Percentiles rank a stretch among this genome's conserved stretches.
These are phyloP conservation scores for Metarhizium album DNA, from an alignment of 2,329 filamentous ascomycete species.

Conservation along the genomic window DNA sequence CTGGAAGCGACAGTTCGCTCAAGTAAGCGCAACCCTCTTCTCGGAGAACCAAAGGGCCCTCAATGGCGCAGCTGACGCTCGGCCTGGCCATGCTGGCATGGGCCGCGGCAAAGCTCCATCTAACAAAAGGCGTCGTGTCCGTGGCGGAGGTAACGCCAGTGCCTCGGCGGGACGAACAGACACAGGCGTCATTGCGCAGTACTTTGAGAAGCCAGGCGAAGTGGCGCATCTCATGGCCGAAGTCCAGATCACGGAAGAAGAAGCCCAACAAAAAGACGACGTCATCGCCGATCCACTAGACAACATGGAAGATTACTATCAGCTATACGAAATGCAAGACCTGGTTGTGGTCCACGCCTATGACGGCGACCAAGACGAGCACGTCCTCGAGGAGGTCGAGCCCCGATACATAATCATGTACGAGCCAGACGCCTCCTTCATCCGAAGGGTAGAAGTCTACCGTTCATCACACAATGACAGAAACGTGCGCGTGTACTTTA, in stretches of 20 bases:
- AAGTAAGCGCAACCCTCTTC: slow-evolving; percentile 70
- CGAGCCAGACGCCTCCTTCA: slow-evolving; percentile 89
- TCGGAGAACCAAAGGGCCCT: slow-evolving; percentile 69
- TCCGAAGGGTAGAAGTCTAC: slow-evolving; percentile 89
- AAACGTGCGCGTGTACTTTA: slow-evolving; percentile 86
- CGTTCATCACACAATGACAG: slow-evolving; percentile 85
- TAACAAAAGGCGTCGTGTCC: slow-evolving; percentile 76
- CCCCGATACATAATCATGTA: slow-evolving; percentile 98
- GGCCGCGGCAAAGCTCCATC: slow-evolving; percentile 54
- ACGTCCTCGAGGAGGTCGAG: slow-evolving; percentile 87
- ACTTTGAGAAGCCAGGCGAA: slow-evolving; percentile 74
- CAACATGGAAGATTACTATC: slow-evolving; percentile 85
- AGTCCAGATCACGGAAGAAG: slow-evolving; percentile 68
- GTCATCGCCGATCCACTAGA: slow-evolving; percentile 68
- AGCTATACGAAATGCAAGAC: slow-evolving; percentile 85
- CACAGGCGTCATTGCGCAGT: slow-evolving; percentile 63
- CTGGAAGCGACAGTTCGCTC: slow-evolving; percentile 85
- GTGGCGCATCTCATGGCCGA: slow-evolving; percentile 75
- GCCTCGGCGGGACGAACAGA: slow-evolving; percentile 51
- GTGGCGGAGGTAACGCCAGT: slow-evolving; percentile 61
- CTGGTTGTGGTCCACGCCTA: slow-evolving; percentile 86
- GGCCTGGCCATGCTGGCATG: slow-evolving; percentile 31
- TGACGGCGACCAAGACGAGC: slow-evolving; percentile 90
- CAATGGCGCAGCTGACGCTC: slow-evolving; percentile 52
- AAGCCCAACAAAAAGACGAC: slow-evolving; percentile 65